Conservation (phyloP, 202 grass and related monocot genomes). For the Panicum virgatum region DNA sequence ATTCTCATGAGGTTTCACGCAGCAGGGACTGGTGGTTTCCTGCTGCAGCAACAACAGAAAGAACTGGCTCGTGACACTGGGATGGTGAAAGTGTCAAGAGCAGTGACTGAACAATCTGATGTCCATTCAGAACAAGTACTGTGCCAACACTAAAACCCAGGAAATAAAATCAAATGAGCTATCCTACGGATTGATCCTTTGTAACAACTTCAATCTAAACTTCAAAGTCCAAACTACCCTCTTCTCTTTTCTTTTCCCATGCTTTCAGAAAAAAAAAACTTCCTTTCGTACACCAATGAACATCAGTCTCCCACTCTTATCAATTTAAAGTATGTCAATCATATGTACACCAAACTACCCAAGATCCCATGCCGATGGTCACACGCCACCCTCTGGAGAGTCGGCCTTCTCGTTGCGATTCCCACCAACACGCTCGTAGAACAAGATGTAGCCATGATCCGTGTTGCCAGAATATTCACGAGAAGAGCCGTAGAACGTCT, state of each 20-base stretch:
- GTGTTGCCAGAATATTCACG: conserved; percentile 82
- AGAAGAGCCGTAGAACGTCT: conserved; percentile 73
- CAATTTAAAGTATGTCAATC: neutral
- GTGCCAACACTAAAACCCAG: neutral
- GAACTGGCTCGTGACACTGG: neutral
- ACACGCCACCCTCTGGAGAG: neutral
- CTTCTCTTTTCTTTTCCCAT: neutral
- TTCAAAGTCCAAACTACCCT: neutral
- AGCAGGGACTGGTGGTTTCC: neutral
- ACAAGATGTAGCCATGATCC: conserved; percentile 87
- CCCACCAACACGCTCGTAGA: conserved; percentile 61
- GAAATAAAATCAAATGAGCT: neutral
- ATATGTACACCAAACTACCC: conserved; percentile 3
- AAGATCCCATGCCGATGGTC: neutral
- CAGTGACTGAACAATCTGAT: neutral
- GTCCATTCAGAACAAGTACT: neutral
- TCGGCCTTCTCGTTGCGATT: neutral
- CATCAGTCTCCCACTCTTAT: neutral
- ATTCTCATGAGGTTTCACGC: neutral
- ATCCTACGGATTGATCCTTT: neutral
- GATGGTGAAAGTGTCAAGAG: neutral
- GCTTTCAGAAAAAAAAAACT: neutral
- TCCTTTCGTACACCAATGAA: neutral
- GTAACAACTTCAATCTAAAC: neutral
- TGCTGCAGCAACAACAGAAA: too few species aligned